phyloP scores from a whole-genome alignment of 164 flowering plant species.

The Litsea cubeba region DNA sequence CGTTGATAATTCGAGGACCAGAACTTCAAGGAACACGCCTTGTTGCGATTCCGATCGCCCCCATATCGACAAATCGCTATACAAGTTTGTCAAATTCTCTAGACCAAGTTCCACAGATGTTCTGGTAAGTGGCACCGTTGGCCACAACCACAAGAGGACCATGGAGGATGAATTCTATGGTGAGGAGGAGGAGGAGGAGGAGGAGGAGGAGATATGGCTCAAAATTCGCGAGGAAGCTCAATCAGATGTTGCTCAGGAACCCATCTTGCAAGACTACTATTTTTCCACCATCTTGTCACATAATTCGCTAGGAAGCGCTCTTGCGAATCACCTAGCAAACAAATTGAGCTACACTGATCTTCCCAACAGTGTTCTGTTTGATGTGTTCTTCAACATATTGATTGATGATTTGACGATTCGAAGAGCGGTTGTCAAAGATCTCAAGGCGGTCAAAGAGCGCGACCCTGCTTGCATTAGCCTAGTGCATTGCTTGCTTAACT shows the following conservation, averaged over 20 bases:
- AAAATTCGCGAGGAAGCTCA: slow-evolving; percentile 51
- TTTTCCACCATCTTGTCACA: slow-evolving; percentile 39
- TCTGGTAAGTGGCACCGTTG: background rate
- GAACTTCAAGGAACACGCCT: background rate
- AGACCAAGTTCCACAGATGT: slow-evolving; percentile 6
- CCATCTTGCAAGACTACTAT: slow-evolving; percentile 47
- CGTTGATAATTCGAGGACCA: slow-evolving; percentile 13
- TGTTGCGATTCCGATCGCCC: slow-evolving; percentile 1
- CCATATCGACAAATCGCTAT: slow-evolving; percentile 1
- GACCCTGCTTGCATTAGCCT: slow-evolving; percentile 75
- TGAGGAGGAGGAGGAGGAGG: slow-evolving; percentile 4
- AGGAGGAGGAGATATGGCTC: slow-evolving; percentile 38
- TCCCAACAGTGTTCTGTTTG: slow-evolving; percentile 32
- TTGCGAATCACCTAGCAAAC: slow-evolving; percentile 44
- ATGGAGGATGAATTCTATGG: background rate
- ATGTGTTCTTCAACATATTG: slow-evolving; percentile 38
- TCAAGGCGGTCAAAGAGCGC: slow-evolving; percentile 58
- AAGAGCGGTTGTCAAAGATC: slow-evolving; percentile 38
- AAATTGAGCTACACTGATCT: slow-evolving; percentile 41
- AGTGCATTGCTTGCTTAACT: slow-evolving; percentile 64
- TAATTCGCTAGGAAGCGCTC: slow-evolving; percentile 41
- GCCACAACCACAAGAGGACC: background rate
- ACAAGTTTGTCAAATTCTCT: slow-evolving; percentile 9
- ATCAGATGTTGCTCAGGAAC: slow-evolving; percentile 46
- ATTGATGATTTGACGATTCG: slow-evolving; percentile 32